Base-by-base conservation (phyloP, 140 eudicot genomes). In the Stevia rebaudiana region DNA sequence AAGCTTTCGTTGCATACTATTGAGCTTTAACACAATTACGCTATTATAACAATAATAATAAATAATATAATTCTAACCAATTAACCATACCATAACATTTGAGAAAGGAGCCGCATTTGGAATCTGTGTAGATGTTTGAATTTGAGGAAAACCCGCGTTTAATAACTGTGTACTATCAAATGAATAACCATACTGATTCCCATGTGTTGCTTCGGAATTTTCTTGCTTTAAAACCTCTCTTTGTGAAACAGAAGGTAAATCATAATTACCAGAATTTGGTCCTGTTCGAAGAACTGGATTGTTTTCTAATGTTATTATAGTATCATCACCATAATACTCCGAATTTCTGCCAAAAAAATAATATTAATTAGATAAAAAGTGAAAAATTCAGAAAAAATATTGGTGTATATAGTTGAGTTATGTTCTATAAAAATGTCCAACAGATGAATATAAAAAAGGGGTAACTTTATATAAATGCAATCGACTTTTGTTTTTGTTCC, bases 81-180 rank as follows among this genome's bases (percentile, higher is more conserved):
- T 28, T 18, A 36, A 36, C 16, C 31, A n/a, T 69, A 87, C 94
- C 98, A 82, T 76, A 17, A 76, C 86, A 73, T 67, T 76, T 0
- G 98, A 81, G n/a, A 83, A 81, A 22, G 94, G 68, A 57, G 95
- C 50, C 37, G 82, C 60, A 46, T 77, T 78, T 73, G 90, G 96
- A 84, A 83, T 73, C 74, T 88, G 88, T 17, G 89, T 62, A 53
- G 80, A 72, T 39, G 88, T 43, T 61, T 85, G 91, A 9, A 87
- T 57, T 21, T 87, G 86, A 65, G 69, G 74, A 39, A 76, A 78
- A 37, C 84, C 70, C 4, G 78, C 62, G 76, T 79, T 92, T 41
- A 76, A 49, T 60, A 75, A 79, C 61, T 81, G 94, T 13, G 84
- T 72, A 31, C 69, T 76, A 49, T 83, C 88, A 80, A 64, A 88